Percentiles rank a stretch among this genome's conserved stretches.
Conservation (phyloP, 305 asterid species). For the Fraxinus dipetala region DNA sequence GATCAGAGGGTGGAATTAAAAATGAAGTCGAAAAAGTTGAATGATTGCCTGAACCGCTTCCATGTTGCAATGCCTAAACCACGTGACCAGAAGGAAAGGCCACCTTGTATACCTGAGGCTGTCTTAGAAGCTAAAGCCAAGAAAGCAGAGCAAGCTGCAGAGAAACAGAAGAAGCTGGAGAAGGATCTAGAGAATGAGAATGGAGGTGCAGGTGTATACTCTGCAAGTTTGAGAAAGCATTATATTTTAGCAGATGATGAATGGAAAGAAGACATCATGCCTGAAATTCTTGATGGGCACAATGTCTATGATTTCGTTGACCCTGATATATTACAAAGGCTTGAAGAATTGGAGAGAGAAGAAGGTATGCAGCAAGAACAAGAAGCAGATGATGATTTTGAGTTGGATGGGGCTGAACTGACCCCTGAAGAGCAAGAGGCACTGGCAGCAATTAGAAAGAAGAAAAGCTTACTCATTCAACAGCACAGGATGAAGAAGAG, state of each 20-base stretch:
- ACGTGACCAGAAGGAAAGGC: background rate
- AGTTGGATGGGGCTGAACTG: conserved; percentile 75
- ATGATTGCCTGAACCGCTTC: conserved; percentile 79
- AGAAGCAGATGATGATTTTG: conserved; percentile 60
- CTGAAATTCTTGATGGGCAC: background rate
- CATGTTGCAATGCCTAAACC: conserved; percentile 51
- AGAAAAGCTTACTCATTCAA: background rate
- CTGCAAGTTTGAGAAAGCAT: background rate
- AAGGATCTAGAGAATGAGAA: conserved; percentile 66
- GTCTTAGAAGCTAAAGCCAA: background rate
- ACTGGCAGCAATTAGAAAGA: conserved; percentile 43
- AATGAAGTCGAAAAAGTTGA: conserved; percentile 81
- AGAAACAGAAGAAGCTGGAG: conserved; percentile 63
- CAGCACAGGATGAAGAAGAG: background rate
- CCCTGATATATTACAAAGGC: conserved; percentile 62
- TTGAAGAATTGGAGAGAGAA: conserved; percentile 83
- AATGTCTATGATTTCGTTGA: background rate
- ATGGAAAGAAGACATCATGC: background rate
- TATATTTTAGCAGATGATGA: background rate
- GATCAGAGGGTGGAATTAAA: conserved; percentile 83
- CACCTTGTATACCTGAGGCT: background rate
- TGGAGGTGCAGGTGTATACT: background rate
- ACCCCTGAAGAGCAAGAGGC: conserved; percentile 67
- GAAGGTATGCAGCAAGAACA: conserved; percentile 69
- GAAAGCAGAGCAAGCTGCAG: background rate